phyloP scores from a whole-genome alignment of 495 filamentous ascomycete species.

The Aspergillus egyptiacus region DNA sequence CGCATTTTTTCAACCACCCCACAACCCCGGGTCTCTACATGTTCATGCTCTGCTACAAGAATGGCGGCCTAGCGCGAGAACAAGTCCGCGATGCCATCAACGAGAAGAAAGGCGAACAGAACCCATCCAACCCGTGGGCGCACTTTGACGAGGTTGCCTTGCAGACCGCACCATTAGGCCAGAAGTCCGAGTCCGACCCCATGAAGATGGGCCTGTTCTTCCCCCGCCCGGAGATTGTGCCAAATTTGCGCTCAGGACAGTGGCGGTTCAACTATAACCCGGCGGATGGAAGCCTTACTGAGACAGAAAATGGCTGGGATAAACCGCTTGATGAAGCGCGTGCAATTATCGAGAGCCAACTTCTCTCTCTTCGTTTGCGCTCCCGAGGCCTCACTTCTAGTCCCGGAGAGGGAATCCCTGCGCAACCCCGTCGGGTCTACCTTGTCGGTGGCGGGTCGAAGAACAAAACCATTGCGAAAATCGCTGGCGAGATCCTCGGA shows the following conservation, averaged over 20 bases:
- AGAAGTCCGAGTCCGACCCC: slow-evolving; percentile 43
- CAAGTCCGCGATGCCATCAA: slow-evolving; percentile 70
- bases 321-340: slow-evolving; percentile 65
- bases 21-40: slow-evolving; percentile 78
- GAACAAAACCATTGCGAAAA: slow-evolving; percentile 77
- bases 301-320: slow-evolving; percentile 44
- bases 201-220: slow-evolving; percentile 90
- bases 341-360: slow-evolving; percentile 87
- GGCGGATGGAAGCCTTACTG: slow-evolving; percentile 34
- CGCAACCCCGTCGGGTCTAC: slow-evolving; percentile 85
- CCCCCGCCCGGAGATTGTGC: slow-evolving; percentile 91
- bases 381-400: slow-evolving; percentile 65
- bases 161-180: slow-evolving; percentile 61
- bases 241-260: slow-evolving; percentile 73
- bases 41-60: slow-evolving; percentile 99
- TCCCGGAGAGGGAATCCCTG: slow-evolving; percentile 51
- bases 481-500: slow-evolving; percentile 81
- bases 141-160: slow-evolving; percentile 65
- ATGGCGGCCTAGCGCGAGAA: slow-evolving; percentile 89
- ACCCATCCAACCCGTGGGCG: slow-evolving; percentile 55
- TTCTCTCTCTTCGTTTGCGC: slow-evolving; percentile 82
- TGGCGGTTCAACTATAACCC: slow-evolving; percentile 72
- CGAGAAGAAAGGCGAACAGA: slow-evolving; percentile 31
- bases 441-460: slow-evolving; percentile 86
- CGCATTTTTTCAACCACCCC: slow-evolving; percentile 87